phyloP scores from a whole-genome alignment of 2,329 filamentous ascomycete genomes.

The Didymella pinodella region DNA sequence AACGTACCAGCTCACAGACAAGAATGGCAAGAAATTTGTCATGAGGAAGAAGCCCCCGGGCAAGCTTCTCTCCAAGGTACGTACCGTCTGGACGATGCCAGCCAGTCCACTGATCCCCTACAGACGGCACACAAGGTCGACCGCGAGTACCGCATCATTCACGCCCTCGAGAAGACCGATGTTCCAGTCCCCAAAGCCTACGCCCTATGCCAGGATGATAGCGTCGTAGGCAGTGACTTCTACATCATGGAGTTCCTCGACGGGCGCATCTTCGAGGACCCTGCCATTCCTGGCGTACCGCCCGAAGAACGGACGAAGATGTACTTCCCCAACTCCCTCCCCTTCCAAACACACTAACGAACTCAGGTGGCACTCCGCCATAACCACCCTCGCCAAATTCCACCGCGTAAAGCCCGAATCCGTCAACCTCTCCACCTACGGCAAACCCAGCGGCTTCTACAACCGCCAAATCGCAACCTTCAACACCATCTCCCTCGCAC shows the following conservation, averaged over 20 bases:
- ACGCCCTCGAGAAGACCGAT: constrained; percentile 78
- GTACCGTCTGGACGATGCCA: background rate
- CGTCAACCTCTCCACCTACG: constrained; percentile 76
- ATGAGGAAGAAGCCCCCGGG: constrained; percentile 99
- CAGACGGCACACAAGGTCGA: constrained; percentile 94
- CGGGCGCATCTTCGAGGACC: constrained; percentile 91
- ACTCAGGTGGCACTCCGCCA: constrained; percentile 78
- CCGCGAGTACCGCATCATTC: constrained; percentile 90
- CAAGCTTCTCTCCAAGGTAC: constrained; percentile 73
- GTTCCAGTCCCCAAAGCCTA: constrained; percentile 87
- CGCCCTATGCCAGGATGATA: constrained; percentile 83
- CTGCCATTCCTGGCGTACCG: constrained; percentile 76
- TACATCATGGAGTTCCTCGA: constrained; percentile 98
- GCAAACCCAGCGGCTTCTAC: constrained; percentile 80
- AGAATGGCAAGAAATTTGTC: constrained; percentile 76
- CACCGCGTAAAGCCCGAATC: constrained; percentile 74
- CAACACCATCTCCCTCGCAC: constrained; percentile 76
- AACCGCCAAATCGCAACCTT: constrained; percentile 86
- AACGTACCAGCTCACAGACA: constrained; percentile 87
- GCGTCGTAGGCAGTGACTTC: constrained; percentile 86
- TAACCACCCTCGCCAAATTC: constrained; percentile 83
- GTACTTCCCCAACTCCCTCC: constrained; percentile 51
- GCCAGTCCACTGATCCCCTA: background rate
- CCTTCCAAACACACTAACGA: background rate
- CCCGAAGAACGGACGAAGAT: constrained; percentile 75